A percentile compares a stretch with the other conserved stretches of the same genome.
Evolutionary conservation across 1,284 basidiomycete species (phyloP).

Genomic region (Testicularia cyperi): DNA sequence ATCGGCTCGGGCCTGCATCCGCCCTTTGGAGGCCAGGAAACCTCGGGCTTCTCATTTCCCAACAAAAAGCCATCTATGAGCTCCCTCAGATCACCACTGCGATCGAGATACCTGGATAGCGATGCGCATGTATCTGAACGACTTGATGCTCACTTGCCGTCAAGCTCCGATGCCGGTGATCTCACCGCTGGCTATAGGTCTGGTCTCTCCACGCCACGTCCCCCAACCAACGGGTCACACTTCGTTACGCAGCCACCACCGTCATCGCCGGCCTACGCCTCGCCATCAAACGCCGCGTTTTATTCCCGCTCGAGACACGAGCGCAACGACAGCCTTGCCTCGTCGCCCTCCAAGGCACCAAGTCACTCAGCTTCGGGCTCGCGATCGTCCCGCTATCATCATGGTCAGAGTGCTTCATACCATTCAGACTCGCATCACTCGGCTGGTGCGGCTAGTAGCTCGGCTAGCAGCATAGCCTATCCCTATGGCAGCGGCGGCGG

Average conservation of each 20-base stretch:
- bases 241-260: slow-evolving; percentile 10
- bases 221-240: slow-evolving; percentile 5
- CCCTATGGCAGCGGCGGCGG: slow-evolving; percentile 9
- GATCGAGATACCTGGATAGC: too few relatives aligned
- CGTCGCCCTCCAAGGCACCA: slow-evolving; percentile 20
- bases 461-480: slow-evolving; percentile 16
- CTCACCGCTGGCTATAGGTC: slow-evolving; percentile 34
- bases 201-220: slow-evolving; percentile 25
- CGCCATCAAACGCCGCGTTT: slow-evolving; percentile 13
- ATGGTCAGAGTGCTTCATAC: slow-evolving; percentile 20
- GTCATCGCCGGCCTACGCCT: slow-evolving; percentile 24
- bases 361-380: slow-evolving; percentile 14
- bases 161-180: slow-evolving; percentile 23
- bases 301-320: slow-evolving; percentile 1
- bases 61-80: slow-evolving; percentile 13
- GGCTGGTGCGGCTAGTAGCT: slow-evolving; percentile 22
- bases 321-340: slow-evolving; percentile 20
- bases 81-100: slow-evolving; percentile 19
- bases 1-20: slow-evolving; percentile 1
- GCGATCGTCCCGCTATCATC: slow-evolving; percentile 26
- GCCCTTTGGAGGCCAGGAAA: background rate
- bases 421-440: slow-evolving; percentile 35
- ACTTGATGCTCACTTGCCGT: slow-evolving; percentile 3
- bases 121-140: slow-evolving; percentile 10
- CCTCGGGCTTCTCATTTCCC: slow-evolving; percentile 25